phyloP scores from a whole-genome alignment of 495 filamentous ascomycete species.

The Achaetomiella virescens region DNA sequence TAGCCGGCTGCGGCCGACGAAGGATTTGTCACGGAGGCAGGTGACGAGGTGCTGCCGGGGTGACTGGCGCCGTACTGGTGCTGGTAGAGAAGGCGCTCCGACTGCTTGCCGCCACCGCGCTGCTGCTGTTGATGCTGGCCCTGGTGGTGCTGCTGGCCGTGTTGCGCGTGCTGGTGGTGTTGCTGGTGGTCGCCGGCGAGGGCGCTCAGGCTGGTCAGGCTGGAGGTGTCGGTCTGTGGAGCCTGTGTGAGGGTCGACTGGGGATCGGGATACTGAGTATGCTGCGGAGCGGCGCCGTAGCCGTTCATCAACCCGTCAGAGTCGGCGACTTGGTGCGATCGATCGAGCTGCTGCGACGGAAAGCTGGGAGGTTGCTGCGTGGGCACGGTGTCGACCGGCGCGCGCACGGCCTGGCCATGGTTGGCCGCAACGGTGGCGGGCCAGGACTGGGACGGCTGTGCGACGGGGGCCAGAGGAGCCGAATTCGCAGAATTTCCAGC shows the following conservation, averaged over 20 bases:
- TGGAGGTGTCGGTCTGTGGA: slow-evolving; percentile 22
- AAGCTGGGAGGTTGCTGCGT: slow-evolving; percentile 23
- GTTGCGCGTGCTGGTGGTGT: slow-evolving; percentile 20
- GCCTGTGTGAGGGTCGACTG: slow-evolving; percentile 21
- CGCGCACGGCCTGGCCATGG: slow-evolving; percentile 29
- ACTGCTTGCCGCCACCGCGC: slow-evolving; percentile 18
- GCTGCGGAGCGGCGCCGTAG: slow-evolving; percentile 25
- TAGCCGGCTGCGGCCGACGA: slow-evolving; percentile 21
- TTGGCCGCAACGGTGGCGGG: slow-evolving; percentile 12
- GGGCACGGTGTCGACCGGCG: slow-evolving; percentile 27
- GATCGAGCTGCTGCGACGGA: slow-evolving; percentile 29
- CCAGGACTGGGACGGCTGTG: slow-evolving; percentile 17
- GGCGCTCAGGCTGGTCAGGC: slow-evolving; percentile 20
- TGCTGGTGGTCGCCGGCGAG: slow-evolving; percentile 24
- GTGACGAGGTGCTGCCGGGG: slow-evolving; percentile 28
- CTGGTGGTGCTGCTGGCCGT: slow-evolving; percentile 17
- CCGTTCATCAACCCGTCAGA: slow-evolving; percentile 29
- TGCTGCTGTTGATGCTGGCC: slow-evolving; percentile 23
- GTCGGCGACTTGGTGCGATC: slow-evolving; percentile 29
- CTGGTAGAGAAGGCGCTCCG: slow-evolving; percentile 27
- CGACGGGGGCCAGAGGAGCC: slow-evolving; percentile 15
- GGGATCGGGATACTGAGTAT: slow-evolving; percentile 28
- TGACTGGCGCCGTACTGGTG: slow-evolving; percentile 30
- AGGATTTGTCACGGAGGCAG: slow-evolving; percentile 34
- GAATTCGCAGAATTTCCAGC: slow-evolving; percentile 24